phyloP scores from a whole-genome alignment of 139 green algal genomes.

The Chlamydomonas asymmetrica region DNA sequence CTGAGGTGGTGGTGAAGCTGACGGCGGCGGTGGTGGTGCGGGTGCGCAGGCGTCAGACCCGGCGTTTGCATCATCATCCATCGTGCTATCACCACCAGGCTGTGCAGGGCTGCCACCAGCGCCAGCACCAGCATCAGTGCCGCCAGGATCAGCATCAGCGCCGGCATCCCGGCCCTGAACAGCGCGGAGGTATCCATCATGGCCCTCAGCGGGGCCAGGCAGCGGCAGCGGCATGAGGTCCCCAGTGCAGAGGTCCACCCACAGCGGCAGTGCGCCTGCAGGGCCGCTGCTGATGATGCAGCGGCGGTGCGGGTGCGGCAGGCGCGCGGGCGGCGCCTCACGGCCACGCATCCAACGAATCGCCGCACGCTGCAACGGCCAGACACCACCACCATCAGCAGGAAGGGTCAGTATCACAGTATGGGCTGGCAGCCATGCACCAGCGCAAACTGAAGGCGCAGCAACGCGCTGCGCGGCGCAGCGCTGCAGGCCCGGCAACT shows the following conservation, averaged over 20 bases:
- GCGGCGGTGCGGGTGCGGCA: background rate
- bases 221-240: background rate
- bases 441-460: background rate
- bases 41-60: too few relatives aligned
- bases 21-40: too few relatives aligned
- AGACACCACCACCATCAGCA: background rate
- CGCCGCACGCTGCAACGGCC: slow-evolving; percentile 19
- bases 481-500: background rate
- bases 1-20: too few relatives aligned
- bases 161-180: too few relatives aligned
- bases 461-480: background rate
- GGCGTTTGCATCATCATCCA: too few relatives aligned
- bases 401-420: background rate
- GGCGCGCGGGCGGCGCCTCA: background rate
- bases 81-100: too few relatives aligned
- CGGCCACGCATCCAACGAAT: slow-evolving; percentile 20
- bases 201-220: too few relatives aligned
- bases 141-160: too few relatives aligned
- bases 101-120: too few relatives aligned
- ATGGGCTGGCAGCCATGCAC: background rate
- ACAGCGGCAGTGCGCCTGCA: background rate
- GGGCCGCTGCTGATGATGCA: background rate
- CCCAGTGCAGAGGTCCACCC: slow-evolving; percentile 9
- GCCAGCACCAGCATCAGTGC: too few relatives aligned
- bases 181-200: too few relatives aligned